Conservation (phyloP, 257 asterid genomes). For the Nicotiana benthamiana region DNA sequence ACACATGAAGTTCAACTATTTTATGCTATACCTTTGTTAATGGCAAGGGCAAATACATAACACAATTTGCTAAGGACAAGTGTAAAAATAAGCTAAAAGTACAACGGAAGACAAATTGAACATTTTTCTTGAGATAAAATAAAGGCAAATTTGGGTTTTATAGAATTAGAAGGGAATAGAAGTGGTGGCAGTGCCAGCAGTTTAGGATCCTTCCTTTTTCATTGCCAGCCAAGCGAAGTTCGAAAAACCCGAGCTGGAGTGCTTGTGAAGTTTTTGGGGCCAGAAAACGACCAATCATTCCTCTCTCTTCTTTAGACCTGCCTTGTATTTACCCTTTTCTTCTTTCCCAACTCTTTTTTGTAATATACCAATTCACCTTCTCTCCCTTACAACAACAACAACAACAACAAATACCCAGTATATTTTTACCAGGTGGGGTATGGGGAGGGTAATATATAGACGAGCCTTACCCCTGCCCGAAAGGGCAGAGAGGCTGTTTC, state of each 20-base stretch:
- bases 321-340: constrained; percentile 8
- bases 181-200: constrained; percentile 15
- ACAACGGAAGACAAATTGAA: background rate
- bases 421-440: no score
- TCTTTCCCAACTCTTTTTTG: background rate
- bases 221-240: constrained; percentile 7
- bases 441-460: no score
- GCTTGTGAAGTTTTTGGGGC: constrained; percentile 15
- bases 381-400: no score
- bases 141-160: no score
- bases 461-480: no score
- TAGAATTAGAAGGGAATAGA: background rate
- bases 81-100: background rate
- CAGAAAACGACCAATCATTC: constrained; percentile 23
- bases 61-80: background rate
- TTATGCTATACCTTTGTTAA: background rate
- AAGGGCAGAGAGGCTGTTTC: no score
- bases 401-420: no score
- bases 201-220: constrained; percentile 12
- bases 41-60: background rate
- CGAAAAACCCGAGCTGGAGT: constrained; percentile 16
- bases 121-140: no score
- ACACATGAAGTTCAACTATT: background rate
- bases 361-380: background rate
- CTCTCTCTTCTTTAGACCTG: constrained; percentile 18